Base-by-base conservation (phyloP, 352 stramenopile genomes). In the Globisporangium barbulae region DNA sequence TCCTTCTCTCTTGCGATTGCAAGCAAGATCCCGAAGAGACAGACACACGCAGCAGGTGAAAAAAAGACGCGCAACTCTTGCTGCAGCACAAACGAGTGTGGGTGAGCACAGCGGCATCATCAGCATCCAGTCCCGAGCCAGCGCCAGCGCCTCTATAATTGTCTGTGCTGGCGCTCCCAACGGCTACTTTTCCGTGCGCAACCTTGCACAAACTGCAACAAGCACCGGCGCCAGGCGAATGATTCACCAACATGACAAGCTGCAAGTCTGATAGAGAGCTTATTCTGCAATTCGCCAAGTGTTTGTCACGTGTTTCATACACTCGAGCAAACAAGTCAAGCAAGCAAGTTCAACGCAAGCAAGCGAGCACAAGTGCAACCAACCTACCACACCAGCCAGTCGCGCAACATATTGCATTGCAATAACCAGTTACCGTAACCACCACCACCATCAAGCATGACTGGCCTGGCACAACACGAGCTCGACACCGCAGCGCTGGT, bases 51-150 rank as follows among this genome's bases (percentile, higher is more conserved):
- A 42, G 5, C 50, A 19, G 19, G 19, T 25, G 30, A 10, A 37
- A 42, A 42, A 57, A 57, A 57, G 50, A 44, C 50, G 50, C 50
- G n/a, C n/a, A n/a, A n/a, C n/a, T n/a, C n/a, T n/a, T n/a, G n/a
- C n/a, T n/a, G n/a, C n/a, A 30, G 21, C 15, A 19, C 30, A 28
- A 41, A 9, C 28, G 17, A 39, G 30, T 25, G 50, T 25, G 31
- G 22, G 19, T 33, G 50, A 19, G 30, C 50, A 22, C 41, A 2
- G 5, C n/a, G 30, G 50, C 50, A 39, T 57, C 50, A 57, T 30
- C 50, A 31, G 15, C 49, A 57, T 44, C 30, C 50, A 41, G 28
- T 37, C 50, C 41, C 41, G 41, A 50, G n/a, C 44, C 44, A 50
- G 44, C 44, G 42, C 19, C 44, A 28, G 44, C 19, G 44, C n/a